A percentile compares a stretch with the other conserved stretches of the same genome.
phyloP scores from a whole-genome alignment of 768 basidiomycete genomes.

The Rickenella mellea region DNA sequence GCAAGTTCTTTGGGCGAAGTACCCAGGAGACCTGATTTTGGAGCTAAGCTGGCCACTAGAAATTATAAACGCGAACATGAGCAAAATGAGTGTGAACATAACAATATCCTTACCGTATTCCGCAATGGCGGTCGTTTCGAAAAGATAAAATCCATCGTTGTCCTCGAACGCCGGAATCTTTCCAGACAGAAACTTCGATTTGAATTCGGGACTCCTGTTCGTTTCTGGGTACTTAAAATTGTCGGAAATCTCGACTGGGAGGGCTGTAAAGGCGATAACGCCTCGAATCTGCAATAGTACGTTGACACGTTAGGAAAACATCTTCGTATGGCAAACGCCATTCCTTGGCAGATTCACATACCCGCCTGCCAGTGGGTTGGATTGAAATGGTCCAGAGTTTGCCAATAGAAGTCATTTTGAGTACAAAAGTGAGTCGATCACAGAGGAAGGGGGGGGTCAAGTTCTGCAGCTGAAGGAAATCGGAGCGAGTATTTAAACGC shows the following conservation, averaged over 20 bases:
- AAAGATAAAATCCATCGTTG: conserved; percentile 66
- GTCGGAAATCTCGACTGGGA: conserved; percentile 46
- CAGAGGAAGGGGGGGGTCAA: too few species aligned
- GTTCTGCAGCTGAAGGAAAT: too few species aligned
- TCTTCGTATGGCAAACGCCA: neutral
- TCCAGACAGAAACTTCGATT: conserved; percentile 67
- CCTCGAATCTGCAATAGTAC: conserved; percentile 40
- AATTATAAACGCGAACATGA: conserved; percentile 12
- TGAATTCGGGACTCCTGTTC: conserved; percentile 64
- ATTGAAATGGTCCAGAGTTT: conserved; percentile 48
- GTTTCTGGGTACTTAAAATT: conserved; percentile 50
- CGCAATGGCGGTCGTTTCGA: conserved; percentile 74
- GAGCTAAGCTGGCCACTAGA: conserved; percentile 65
- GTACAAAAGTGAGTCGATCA: conserved; percentile 13
- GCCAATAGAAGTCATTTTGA: conserved; percentile 45
- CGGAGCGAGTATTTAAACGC: too few species aligned
- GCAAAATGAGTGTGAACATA: neutral
- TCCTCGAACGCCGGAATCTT: conserved; percentile 82
- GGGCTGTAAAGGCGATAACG: conserved; percentile 47
- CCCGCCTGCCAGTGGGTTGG: conserved; percentile 37
- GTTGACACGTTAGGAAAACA: neutral
- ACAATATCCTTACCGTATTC: conserved; percentile 66
- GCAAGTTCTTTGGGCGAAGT: conserved; percentile 55
- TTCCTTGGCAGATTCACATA: conserved; percentile 21
- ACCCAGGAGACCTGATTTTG: conserved; percentile 76